A percentile compares a stretch with the other conserved stretches of the same genome.
Conservation (phyloP, 2,329 filamentous ascomycete genomes). For the Coniochaeta ligniaria region DNA sequence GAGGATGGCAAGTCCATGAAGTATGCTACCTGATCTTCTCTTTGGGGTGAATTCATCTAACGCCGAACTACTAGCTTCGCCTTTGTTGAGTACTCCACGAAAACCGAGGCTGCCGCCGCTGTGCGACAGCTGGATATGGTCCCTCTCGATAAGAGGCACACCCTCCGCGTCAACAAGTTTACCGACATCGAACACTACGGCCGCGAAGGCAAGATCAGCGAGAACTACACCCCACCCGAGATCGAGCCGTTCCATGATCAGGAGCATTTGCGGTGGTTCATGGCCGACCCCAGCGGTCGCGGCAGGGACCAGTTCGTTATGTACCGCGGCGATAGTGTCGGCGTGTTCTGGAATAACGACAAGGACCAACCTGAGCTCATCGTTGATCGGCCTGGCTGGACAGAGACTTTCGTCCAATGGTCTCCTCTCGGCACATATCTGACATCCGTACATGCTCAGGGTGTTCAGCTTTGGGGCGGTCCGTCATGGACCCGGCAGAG, state of each 20-base stretch:
- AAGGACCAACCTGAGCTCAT: slow-evolving; percentile 81
- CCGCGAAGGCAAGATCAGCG: slow-evolving; percentile 85
- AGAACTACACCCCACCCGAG: slow-evolving; percentile 76
- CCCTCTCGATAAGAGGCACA: slow-evolving; percentile 95
- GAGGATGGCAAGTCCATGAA: slow-evolving; percentile 80
- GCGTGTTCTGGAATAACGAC: slow-evolving; percentile 98
- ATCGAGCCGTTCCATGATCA: slow-evolving; percentile 83
- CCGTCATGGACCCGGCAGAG: slow-evolving; percentile 82
- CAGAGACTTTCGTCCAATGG: slow-evolving; percentile 97
- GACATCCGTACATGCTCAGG: slow-evolving; percentile 90
- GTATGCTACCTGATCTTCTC: slow-evolving; percentile 40
- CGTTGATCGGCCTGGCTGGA: slow-evolving; percentile 93
- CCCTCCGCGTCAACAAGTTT: slow-evolving; percentile 91
- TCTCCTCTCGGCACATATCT: slow-evolving; percentile 91
- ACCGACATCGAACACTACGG: slow-evolving; percentile 97
- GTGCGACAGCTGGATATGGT: slow-evolving; percentile 82
- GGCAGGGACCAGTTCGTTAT: slow-evolving; percentile 94
- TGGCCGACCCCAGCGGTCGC: slow-evolving; percentile 71
- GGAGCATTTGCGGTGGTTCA: slow-evolving; percentile 91
- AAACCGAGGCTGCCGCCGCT: slow-evolving; percentile 82
- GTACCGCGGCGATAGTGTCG: slow-evolving; percentile 86
- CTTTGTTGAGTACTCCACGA: slow-evolving; percentile 91
- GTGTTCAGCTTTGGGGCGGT: slow-evolving; percentile 96
- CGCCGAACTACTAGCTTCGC: slow-evolving; percentile 61
- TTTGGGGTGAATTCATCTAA: background rate